Evolutionary conservation across 139 green algal species (phyloP).

Genomic region (Auxenochlorella protothecoides): DNA sequence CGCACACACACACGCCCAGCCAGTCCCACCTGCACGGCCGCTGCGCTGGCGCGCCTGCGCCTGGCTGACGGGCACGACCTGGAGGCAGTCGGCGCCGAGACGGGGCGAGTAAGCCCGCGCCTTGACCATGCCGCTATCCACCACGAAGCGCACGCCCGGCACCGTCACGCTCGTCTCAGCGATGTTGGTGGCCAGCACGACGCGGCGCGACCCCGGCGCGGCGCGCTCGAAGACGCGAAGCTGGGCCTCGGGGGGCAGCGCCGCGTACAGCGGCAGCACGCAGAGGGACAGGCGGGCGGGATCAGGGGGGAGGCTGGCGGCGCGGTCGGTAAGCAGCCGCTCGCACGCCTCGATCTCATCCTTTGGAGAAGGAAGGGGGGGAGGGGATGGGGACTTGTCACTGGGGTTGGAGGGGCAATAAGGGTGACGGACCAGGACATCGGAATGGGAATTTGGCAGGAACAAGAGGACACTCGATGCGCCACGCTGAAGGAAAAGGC

Average conservation of each 20-base stretch:
- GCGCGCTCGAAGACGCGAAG: conserved; percentile 62
- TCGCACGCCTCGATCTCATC: conserved; percentile 78
- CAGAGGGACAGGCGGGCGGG: conserved; percentile 19
- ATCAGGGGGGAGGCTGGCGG: conserved; percentile 7
- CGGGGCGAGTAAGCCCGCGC: conserved; percentile 58
- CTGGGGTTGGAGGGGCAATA: too few relatives aligned
- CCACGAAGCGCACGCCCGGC: conserved; percentile 65
- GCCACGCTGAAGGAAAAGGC: too few relatives aligned
- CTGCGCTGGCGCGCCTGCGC: conserved; percentile 76
- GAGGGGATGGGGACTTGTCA: too few relatives aligned
- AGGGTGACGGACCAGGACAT: too few relatives aligned
- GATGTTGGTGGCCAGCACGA: conserved; percentile 89
- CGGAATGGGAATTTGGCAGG: too few relatives aligned
- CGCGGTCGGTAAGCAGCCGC: conserved; percentile 47
- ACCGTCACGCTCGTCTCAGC: conserved; percentile 91
- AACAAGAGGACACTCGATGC: too few relatives aligned
- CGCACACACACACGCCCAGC: background rate
- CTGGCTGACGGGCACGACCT: conserved; percentile 63
- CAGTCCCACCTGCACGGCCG: conserved; percentile 75
- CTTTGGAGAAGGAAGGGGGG: conserved; percentile 13
- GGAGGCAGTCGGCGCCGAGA: conserved; percentile 66
- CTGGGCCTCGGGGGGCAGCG: conserved; percentile 71
- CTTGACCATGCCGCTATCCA: conserved; percentile 81
- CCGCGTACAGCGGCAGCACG: conserved; percentile 68
- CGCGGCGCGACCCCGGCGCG: conserved; percentile 50